Evolutionary conservation across 2,329 filamentous ascomycete genomes (phyloP).

Genomic region (Pseudofabraea citricarpa): DNA sequence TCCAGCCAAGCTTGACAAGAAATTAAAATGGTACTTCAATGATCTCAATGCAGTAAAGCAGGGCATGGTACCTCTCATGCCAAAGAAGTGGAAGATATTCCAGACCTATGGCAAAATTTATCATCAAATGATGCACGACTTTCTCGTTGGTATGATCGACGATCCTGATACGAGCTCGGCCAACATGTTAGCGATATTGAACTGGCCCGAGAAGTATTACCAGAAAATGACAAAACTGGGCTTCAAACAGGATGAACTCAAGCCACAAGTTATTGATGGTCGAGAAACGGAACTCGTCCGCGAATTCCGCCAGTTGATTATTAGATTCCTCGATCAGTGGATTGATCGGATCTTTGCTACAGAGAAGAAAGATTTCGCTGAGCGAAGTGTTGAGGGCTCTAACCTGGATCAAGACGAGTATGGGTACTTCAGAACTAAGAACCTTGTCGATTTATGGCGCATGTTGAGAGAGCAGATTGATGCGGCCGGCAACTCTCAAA

Average conservation of each 20-base stretch:
- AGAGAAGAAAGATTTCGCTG: constrained; percentile 76
- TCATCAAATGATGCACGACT: constrained; percentile 93
- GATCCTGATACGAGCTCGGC: constrained; percentile 79
- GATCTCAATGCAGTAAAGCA: constrained; percentile 92
- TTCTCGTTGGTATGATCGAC: constrained; percentile 76
- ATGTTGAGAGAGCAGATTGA: constrained; percentile 93
- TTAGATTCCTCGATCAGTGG: constrained; percentile 94
- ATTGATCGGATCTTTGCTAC: constrained; percentile 86
- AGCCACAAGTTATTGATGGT: constrained; percentile 84
- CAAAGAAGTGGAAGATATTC: constrained; percentile 94
- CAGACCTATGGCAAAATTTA: constrained; percentile 88
- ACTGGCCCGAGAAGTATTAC: constrained; percentile 96
- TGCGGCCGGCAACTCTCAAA: constrained; percentile 77
- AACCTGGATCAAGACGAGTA: constrained; percentile 85
- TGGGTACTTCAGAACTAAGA: constrained; percentile 87
- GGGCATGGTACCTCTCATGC: constrained; percentile 87
- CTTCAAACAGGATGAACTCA: constrained; percentile 69
- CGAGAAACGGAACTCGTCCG: constrained; percentile 85
- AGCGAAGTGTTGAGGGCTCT: constrained; percentile 66
- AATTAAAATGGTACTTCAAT: constrained; percentile 95
- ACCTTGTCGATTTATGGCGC: constrained; percentile 90
- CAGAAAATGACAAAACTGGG: constrained; percentile 91
- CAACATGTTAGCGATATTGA: constrained; percentile 85
- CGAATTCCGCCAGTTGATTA: constrained; percentile 92
- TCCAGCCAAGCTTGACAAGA: constrained; percentile 77